Base-by-base conservation (phyloP, 2,329 filamentous ascomycete species). In the Fusarium algeriense region DNA sequence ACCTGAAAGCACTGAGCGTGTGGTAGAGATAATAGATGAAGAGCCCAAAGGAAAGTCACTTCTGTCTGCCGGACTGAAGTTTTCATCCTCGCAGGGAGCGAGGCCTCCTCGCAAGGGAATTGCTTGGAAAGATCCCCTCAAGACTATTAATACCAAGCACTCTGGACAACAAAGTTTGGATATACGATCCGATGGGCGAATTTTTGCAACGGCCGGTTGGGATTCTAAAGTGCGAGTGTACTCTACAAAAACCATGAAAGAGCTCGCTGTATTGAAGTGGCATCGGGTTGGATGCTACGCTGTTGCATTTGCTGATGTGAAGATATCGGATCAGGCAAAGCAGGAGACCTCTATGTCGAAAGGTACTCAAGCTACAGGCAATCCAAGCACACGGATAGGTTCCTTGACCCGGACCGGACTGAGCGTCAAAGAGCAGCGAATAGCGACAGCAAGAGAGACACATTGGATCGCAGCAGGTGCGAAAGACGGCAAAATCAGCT, bases 151-250 rank as follows among this genome's bases (percentile, higher is more conserved):
- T 74, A 98, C 95, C 2, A 95, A 92, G 77, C 96, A 98, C 79
- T 88, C 95, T 0, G 96, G 96, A 3, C 95, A 98, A 79, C 96
- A 99, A 80, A 89, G 90, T 14, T 82, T 99, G 10, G 83, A 82
- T 6, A 86, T 98, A 28, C 89, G 96, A 17, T 91, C 90, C 3
- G 96, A 99, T 79, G 92, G 90, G 5, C 91, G 89, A 70, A 87
- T 99, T 7, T 92, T 98, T 71, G 93, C 92, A 6, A 98, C 95
- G 0, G 95, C 93, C 0, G 96, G 96, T 6, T 99, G 96, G 96
- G 96, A 99, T 80, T 87, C 90, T 3, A 89, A 90, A 50, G 85
- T 95, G 3, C 86, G 96, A 12, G 90, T 98, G 3, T 99, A 98
- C 80, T 92, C 92, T 6, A 83, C 87, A 49, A 94, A 92, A 80